Evolutionary conservation across 345 rosid genomes (phyloP), one percentile per base, ranked within the genome.

Genomic region (Viola odorata): DNA sequence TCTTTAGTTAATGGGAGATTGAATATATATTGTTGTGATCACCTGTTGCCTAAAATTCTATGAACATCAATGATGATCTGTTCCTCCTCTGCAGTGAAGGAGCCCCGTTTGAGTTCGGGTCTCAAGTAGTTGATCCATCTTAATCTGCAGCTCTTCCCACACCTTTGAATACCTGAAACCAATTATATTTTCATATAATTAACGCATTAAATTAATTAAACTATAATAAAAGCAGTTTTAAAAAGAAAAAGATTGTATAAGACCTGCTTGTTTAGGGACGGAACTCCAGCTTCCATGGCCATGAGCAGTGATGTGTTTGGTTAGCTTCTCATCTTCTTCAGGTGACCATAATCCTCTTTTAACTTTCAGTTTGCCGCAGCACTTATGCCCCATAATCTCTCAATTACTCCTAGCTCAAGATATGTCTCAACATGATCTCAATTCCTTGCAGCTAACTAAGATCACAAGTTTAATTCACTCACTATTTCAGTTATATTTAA

Each of bases 111-210:
- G 13, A 47, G 50, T 4, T 47, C 50, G 13, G 50, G 50, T n/a
- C 50, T 47, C 50, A 47, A 47, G 50, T 47, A 47, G 50, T 47
- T 47, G 11, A 47, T 47, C 50, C 50, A 47, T n/a, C 50, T 47
- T 6, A 47, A n/a, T 47, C 50, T 47, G 50, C 50, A 47, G 13
- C 50, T 47, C 50, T 47, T 47, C n/a, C 50, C 50, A 47, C 50
- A 47, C 13, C 50, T 47, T 3, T 9, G 50, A 12, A 47, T 1
- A 12, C 50, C 50, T 47, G 50, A 4, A 47, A 12, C 5, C 50
- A 47, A 7, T 9, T 10, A 1, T 9, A 0, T 4, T 9, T 9
- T n/a, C 11, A 11, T 9, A 47, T 3, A 9, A 9, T 9, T 3
- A 47, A 47, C 13, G 12, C 2, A 7, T n/a, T 9, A 47, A 12